These are phyloP conservation scores for Stagonosporopsis tanaceti DNA, from an alignment of 2,329 filamentous ascomycete genomes.

Conservation along the genomic window DNA sequence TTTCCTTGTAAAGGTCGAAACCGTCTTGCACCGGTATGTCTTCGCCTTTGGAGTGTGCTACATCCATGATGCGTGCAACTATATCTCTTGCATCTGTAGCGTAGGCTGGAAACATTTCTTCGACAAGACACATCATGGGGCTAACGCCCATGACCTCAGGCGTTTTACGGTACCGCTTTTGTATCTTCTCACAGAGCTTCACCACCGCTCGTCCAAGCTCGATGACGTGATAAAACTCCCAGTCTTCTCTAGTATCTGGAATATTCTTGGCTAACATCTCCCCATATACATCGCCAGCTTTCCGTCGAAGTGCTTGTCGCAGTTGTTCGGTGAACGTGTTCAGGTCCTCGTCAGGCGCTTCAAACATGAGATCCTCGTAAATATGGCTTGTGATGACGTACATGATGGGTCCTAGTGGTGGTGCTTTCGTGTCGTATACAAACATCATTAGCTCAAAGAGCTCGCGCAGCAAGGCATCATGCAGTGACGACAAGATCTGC, in stretches of 20 bases:
- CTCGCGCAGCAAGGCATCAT: constrained; percentile 85
- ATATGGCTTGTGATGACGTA: constrained; percentile 84
- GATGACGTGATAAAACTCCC: constrained; percentile 92
- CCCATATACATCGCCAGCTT: constrained; percentile 81
- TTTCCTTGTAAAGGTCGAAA: constrained; percentile 89
- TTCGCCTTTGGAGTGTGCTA: constrained; percentile 71
- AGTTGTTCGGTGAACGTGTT: constrained; percentile 77
- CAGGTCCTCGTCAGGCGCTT: constrained; percentile 72
- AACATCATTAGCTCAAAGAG: constrained; percentile 87
- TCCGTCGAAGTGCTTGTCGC: constrained; percentile 73
- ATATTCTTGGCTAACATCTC: constrained; percentile 81
- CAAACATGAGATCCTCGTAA: constrained; percentile 78
- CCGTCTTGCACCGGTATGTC: constrained; percentile 91
- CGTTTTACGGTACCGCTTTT: constrained; percentile 89
- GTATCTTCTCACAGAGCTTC: constrained; percentile 84
- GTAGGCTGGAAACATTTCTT: constrained; percentile 87
- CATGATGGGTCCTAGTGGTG: constrained; percentile 80
- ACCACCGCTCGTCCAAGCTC: constrained; percentile 86
- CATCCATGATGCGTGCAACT: constrained; percentile 79
- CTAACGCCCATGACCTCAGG: constrained; percentile 84
- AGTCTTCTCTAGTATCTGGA: constrained; percentile 79
- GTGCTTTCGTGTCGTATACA: constrained; percentile 88
- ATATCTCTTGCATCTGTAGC: constrained; percentile 89
- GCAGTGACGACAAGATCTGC: constrained; percentile 74
- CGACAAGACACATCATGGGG: constrained; percentile 75